These are phyloP conservation scores for Primulina huaijiensis DNA, from an alignment of 257 asterid species.

Conservation along the genomic window DNA sequence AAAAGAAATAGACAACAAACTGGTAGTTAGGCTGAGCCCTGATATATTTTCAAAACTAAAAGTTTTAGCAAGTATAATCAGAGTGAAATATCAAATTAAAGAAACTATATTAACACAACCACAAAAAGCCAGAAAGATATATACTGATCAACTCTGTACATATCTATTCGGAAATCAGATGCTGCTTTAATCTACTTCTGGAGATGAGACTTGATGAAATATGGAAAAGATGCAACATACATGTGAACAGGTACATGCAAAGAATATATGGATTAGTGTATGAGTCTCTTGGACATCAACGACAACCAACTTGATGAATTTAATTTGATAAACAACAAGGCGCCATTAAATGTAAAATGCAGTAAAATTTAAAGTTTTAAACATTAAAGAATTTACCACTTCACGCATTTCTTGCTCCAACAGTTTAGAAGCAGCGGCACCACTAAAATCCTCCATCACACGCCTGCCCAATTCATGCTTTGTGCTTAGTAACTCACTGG, in stretches of 20 bases:
- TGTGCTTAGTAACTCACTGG: slow-evolving; percentile 47
- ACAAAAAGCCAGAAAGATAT: not conserved
- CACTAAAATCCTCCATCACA: slow-evolving; percentile 71
- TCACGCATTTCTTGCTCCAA: slow-evolving; percentile 96
- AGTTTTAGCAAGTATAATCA: no score
- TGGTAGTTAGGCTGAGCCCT: not conserved
- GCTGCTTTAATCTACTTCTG: not conserved
- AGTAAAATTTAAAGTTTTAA: slow-evolving; percentile 11
- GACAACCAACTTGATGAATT: slow-evolving; percentile 9
- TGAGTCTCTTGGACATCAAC: slow-evolving; percentile 1
- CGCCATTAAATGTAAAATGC: slow-evolving; percentile 11
- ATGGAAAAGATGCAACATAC: slow-evolving; percentile 2
- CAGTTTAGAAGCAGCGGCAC: slow-evolving; percentile 82
- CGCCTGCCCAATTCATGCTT: slow-evolving; percentile 49
- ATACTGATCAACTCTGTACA: not conserved
- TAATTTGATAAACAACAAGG: slow-evolving; percentile 14
- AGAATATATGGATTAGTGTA: not conserved
- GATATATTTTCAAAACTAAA: not conserved
- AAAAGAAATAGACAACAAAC: slow-evolving; percentile 26
- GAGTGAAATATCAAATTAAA: not conserved
- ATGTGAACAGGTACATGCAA: not conserved
- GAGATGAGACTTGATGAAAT: not conserved
- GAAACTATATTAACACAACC: not conserved
- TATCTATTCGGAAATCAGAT: not conserved
- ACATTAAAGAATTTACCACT: slow-evolving; percentile 50